Conservation (phyloP, 2,329 filamentous ascomycete species). For the Fusarium zealandicum region DNA sequence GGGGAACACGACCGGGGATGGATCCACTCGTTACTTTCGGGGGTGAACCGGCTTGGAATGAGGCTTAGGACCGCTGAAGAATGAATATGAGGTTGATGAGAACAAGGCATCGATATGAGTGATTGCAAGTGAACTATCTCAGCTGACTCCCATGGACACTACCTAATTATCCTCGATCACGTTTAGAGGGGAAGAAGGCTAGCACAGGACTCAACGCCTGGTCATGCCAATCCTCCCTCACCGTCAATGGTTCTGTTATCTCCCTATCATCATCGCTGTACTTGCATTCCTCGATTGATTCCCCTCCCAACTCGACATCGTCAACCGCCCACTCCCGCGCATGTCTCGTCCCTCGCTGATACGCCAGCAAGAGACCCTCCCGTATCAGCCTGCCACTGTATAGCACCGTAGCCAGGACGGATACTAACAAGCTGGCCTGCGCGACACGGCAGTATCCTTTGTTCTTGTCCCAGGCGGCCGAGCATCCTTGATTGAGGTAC, state of each 20-base stretch:
- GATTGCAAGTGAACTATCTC: not conserved
- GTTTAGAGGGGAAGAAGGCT: slow-evolving; percentile 42
- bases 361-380: slow-evolving; percentile 15
- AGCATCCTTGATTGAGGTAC: slow-evolving; percentile 39
- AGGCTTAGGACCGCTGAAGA: too few species aligned
- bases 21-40: slow-evolving; percentile 34
- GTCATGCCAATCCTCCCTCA: slow-evolving; percentile 1
- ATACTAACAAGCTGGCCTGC: slow-evolving; percentile 33
- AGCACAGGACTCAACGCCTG: slow-evolving; percentile 43
- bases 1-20: slow-evolving; percentile 21
- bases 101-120: too few species aligned
- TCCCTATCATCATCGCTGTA: slow-evolving; percentile 15
- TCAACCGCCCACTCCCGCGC: not conserved
- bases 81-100: too few species aligned
- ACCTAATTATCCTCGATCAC: not conserved
- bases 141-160: not conserved
- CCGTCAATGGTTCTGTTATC: not conserved
- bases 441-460: slow-evolving; percentile 32
- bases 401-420: slow-evolving; percentile 27
- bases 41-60: too few species aligned
- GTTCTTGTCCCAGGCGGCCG: slow-evolving; percentile 21
- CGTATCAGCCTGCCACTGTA: slow-evolving; percentile 29
- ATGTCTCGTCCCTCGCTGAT: slow-evolving; percentile 14
- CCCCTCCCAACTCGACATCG: not conserved
- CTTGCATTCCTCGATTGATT: slow-evolving; percentile 1